phyloP scores from a whole-genome alignment of 225 moss, liverwort and hornwort genomes.

The Marchantia paleacea region DNA sequence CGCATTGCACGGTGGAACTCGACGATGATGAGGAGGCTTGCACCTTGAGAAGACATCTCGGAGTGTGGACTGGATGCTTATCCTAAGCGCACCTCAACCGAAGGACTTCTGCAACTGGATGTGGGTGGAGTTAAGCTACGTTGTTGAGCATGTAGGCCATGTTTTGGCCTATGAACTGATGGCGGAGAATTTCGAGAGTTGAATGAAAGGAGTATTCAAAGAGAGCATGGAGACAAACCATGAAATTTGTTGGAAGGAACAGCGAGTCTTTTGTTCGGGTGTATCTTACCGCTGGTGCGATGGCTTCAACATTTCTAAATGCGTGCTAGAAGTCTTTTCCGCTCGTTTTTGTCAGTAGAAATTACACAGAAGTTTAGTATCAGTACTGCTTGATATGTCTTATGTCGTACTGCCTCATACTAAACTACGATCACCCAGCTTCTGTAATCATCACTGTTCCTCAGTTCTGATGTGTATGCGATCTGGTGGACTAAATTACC shows the following conservation, averaged over 20 bases:
- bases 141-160: neutral
- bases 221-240: neutral
- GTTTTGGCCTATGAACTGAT: neutral
- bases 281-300: neutral
- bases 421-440: neutral
- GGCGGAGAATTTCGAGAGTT: neutral
- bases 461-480: neutral
- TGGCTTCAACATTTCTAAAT: neutral
- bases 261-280: neutral
- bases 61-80: neutral
- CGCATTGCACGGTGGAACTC: neutral
- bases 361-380: neutral
- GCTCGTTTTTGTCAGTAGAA: neutral
- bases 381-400: neutral
- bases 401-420: neutral
- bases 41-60: conserved; percentile 4
- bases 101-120: neutral
- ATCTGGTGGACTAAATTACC: neutral
- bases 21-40: neutral
- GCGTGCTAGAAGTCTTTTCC: neutral
- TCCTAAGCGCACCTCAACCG: neutral
- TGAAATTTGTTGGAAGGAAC: neutral
- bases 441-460: neutral
- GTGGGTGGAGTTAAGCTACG: neutral
- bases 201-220: neutral